Conservation (phyloP, 2,329 filamentous ascomycete species). For the Cytospora schulzeri region DNA sequence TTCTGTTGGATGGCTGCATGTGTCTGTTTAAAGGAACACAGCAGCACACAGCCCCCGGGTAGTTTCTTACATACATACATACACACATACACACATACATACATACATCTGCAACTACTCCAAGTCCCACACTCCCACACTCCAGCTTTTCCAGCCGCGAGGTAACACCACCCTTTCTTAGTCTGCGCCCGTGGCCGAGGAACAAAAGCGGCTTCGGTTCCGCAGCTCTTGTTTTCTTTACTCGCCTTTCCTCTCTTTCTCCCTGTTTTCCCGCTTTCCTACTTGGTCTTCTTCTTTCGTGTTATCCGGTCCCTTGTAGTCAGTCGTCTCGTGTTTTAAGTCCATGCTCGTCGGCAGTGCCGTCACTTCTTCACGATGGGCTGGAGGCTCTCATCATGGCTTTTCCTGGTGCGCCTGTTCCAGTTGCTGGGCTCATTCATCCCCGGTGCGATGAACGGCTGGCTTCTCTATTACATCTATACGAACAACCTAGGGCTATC, state of each 20-base stretch:
- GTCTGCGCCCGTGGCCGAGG: constrained; percentile 2
- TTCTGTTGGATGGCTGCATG: constrained; percentile 10
- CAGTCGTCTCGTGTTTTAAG: not conserved
- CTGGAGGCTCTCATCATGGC: constrained; percentile 38
- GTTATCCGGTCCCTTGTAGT: not conserved
- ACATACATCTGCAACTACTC: constrained; percentile 6
- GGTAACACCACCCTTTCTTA: constrained; percentile 13
- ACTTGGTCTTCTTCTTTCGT: not conserved
- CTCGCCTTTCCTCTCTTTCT: not conserved
- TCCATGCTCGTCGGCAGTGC: constrained; percentile 11
- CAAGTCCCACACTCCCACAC: not conserved
- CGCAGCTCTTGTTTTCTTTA: not conserved
- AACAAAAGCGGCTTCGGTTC: constrained; percentile 6
- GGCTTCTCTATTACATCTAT: constrained; percentile 37
- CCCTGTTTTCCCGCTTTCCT: constrained; percentile 1
- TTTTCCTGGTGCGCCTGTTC: constrained; percentile 36
- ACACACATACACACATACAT: not conserved
- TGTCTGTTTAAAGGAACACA: constrained; percentile 15
- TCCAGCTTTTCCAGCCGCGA: constrained; percentile 15
- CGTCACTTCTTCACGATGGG: constrained; percentile 19
- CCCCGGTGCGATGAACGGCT: constrained; percentile 40
- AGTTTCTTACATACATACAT: constrained; percentile 4
- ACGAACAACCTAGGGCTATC: constrained; percentile 34
- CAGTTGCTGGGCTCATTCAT: constrained; percentile 38
- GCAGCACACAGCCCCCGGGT: constrained; percentile 24